Base-by-base conservation (phyloP, 345 rosid genomes). In the Cardamine resedifolia region DNA sequence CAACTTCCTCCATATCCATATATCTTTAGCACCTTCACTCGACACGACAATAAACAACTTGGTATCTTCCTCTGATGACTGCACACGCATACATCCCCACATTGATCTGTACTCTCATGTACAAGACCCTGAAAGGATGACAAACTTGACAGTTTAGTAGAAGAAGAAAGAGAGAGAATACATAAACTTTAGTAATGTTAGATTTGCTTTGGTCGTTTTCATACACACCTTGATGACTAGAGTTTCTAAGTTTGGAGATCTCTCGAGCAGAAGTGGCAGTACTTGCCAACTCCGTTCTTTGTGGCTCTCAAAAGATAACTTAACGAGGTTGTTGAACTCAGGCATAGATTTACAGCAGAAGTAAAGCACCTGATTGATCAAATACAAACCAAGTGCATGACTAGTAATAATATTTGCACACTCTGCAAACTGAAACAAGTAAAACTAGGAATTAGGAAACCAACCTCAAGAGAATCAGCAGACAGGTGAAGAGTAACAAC, bases 231-330 rank as follows among this genome's bases (percentile, higher is more conserved):
- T 64, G 6, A 64, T 48, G 20, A 18, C 69, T 31, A 64, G 44
- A 31, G 20, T 64, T 20, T 64, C 31, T 19, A 64, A 6, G 9
- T 64, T 64, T 64, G 43, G 69, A 31, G 69, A 19, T 2, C 15
- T 64, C 44, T 48, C 1, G 44, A 64, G 21, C 30, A 64, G 14
- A 64, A 47, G 19, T 4, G 68, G 68, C 44, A 64, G 14, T 19
- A 20, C 68, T 64, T 64, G 68, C 68, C 68, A 64, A 12, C 14
- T 0, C 0, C 57, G 43, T 30, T 64, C 69, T 2, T 31, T 20
- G 56, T 64, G 69, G 44, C 69, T 64, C 56, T 64, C 69, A 48
- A 64, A 48, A 20, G 69, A 64, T 20, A 64, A 64, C 1, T 30
- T 30, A 4, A 7, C 7, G 44, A 64, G 69, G 57, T 48, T 64